Evolutionary conservation across 2,329 filamentous ascomycete species (phyloP), one percentile per base, ranked within the genome.

Genomic region (Canariomyces notabilis): DNA sequence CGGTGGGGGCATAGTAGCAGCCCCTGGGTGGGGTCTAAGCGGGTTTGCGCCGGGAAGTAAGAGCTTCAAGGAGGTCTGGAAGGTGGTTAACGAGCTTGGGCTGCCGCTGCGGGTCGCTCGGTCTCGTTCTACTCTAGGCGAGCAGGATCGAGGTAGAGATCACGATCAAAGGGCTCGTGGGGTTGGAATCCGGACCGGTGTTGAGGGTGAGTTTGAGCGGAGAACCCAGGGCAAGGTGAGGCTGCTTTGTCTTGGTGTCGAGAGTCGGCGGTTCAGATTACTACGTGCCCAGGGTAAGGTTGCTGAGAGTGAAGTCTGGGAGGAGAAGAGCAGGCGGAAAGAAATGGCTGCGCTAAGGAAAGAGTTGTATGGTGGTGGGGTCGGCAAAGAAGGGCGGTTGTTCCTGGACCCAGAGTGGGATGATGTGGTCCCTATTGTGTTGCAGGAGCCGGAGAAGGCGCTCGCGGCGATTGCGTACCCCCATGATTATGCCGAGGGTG

Each of bases 391-490:
- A 38, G 72, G 71, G 7, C 54, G 67, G 59, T 85, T 87, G 64
- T 74, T 77, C 42, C 72, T 76, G 51, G 82, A 90, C 64, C 82
- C 87, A 1, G 76, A 75, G 52, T 97, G 89, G 91, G 82, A 87
- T 56, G 89, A 94, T 68, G 76, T 96, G 42, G 73, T 80, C 42
- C 90, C 90, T 16, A 85, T 97, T 46, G 82, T 87, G 4, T 83
- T 93, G 59, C 78, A 89, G 61, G 90, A 96, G 68, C 87, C 89
- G 49, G 85, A 82, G 57, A 76, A 84, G 57, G 89, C 91, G 21
- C 79, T 98, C 48, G 91, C 91, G n/a, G 81, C 84, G 49, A 98
- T 98, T 66, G 84, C 90, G 48, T 98, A 98, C 67, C 80, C 85
- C 2, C 82, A 88, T 23, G 85, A 93, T 54, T 98, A 98, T 66